These are phyloP conservation scores for Podaxis rugospora DNA, from an alignment of 768 basidiomycete species.

Conservation along the genomic window DNA sequence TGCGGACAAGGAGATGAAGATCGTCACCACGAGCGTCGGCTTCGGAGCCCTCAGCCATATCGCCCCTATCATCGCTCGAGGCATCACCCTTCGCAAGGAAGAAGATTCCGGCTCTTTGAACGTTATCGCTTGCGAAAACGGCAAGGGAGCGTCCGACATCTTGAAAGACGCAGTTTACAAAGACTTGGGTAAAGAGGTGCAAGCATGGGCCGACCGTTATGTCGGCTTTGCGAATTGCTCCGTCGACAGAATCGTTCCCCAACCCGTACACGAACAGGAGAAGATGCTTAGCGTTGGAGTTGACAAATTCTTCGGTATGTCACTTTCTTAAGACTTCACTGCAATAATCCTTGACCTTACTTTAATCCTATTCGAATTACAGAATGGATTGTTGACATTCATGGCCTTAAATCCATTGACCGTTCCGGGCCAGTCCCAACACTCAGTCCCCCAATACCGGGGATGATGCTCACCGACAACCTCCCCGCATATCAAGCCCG, in stretches of 20 bases:
- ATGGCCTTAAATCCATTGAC: constrained; percentile 1
- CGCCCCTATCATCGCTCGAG: constrained; percentile 7
- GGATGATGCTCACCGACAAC: constrained; percentile 7
- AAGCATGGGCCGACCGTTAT: constrained; percentile 1
- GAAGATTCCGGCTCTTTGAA: background rate
- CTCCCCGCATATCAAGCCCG: constrained; percentile 7
- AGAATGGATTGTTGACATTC: constrained; percentile 10
- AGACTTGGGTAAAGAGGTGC: background rate
- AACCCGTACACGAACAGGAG: constrained; percentile 1
- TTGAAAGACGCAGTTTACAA: constrained; percentile 4
- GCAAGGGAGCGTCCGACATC: background rate
- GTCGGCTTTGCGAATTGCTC: constrained; percentile 11
- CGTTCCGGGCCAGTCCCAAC: background rate
- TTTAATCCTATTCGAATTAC: background rate
- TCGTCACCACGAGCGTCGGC: constrained; percentile 9
- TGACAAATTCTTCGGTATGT: constrained; percentile 8
- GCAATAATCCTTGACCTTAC: background rate
- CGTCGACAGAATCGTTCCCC: constrained; percentile 7
- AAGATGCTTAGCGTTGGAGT: constrained; percentile 2
- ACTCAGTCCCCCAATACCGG: background rate
- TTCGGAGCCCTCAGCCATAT: constrained; percentile 4
- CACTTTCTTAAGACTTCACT: background rate
- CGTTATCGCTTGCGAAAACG: constrained; percentile 9
- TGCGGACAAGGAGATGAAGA: constrained; percentile 9
- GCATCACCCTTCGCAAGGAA: background rate